Evolutionary conservation across 495 filamentous ascomycete species (phyloP), one percentile per base, ranked within the genome.

Genomic region (Lentithecium fluviatile): DNA sequence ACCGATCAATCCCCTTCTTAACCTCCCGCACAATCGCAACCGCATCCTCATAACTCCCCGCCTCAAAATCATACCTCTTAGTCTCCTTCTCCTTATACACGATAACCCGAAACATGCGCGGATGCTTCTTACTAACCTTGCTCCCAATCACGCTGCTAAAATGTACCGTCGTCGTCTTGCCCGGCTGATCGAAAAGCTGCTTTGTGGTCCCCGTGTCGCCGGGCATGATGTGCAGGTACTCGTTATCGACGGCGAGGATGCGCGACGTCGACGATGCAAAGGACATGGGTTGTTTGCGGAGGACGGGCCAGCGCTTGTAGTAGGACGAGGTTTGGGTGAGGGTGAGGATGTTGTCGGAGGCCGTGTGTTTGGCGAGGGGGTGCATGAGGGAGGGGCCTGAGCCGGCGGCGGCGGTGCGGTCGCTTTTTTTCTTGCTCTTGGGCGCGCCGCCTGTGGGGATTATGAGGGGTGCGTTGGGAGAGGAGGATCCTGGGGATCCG

Each of bases 51-150:
- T 80, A 77, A 67, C 81, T 91, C 60, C 80, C 83, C 13, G 93
- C 89, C 73, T 97, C 93, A 76, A 97, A 98, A 69, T 98, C 94
- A 76, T 98, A 98, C 62, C 91, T 78, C 78, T 98, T 97, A 67
- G 85, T 88, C 72, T 96, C 92, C 19, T 88, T 87, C 40, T 86
- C 88, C 62, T 87, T 85, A 57, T 86, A 88, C 26, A 95, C 87
- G 46, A 93, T 80, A 6, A 95, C 79, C 72, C 94, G 88, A 75
- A 98, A 96, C 67, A 88, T 89, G 69, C 88, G 91, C 6, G 94
- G 91, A 73, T 96, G 92, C 67, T 90, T 87, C 24, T 90, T 79
- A 52, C 87, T 91, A 42, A 96, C 90, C 73, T 96, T 97, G 73
- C 90, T 95, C 3, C 93, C 93, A 17, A 97, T 85, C 59, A 97